Percentiles rank a stretch among this genome's conserved stretches.
Evolutionary conservation across 495 filamentous ascomycete species (phyloP).

Genomic region (Ramalina intermedia): DNA sequence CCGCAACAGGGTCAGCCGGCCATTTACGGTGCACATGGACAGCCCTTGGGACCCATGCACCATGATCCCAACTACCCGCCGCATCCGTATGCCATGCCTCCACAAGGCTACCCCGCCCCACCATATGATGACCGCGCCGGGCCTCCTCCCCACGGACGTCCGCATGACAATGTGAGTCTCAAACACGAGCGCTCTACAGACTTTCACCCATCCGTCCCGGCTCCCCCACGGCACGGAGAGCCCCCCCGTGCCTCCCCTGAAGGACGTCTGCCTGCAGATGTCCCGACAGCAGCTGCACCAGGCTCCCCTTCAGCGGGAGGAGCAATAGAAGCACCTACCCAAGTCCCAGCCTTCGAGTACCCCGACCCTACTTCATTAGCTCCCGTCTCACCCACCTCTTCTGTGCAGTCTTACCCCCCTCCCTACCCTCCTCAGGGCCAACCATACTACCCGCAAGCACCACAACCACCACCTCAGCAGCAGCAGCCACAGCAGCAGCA

Average conservation of each 20-base stretch:
- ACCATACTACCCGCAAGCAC: constrained; percentile 30
- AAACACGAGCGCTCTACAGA: constrained; percentile 19
- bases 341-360: constrained; percentile 27
- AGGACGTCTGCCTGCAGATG: constrained; percentile 7
- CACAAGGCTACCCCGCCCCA: constrained; percentile 20
- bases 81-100: constrained; percentile 26
- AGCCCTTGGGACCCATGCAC: constrained; percentile 47
- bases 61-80: constrained; percentile 34
- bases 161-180: constrained; percentile 36
- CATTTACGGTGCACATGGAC: constrained; percentile 64
- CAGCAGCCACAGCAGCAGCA: constrained; percentile 9
- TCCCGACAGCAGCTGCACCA: constrained; percentile 19
- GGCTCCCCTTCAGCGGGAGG: constrained; percentile 21
- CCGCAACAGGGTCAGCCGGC: constrained; percentile 23
- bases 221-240: constrained; percentile 7
- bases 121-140: constrained; percentile 21
- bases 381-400: constrained; percentile 35
- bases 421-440: constrained; percentile 26
- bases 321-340: not conserved
- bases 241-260: constrained; percentile 2
- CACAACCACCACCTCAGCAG: constrained; percentile 15
- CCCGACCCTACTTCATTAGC: constrained; percentile 41
- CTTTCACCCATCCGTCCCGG: constrained; percentile 16
- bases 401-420: constrained; percentile 31
- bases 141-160: constrained; percentile 14